phyloP scores from a whole-genome alignment of 805 yeast species.

The Gaillardinia entomophila region DNA sequence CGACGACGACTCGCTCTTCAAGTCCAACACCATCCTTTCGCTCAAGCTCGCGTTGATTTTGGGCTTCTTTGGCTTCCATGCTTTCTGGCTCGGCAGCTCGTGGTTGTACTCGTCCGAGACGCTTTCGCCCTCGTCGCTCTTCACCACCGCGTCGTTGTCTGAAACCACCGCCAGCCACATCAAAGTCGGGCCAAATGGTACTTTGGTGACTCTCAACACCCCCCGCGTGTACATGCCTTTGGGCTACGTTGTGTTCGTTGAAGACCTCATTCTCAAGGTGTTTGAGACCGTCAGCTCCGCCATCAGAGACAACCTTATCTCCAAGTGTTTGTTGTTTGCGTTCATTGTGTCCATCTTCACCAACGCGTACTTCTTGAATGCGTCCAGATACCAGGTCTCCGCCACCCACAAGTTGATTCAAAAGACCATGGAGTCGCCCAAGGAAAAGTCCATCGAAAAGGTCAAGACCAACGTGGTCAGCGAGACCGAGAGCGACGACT shows the following conservation, averaged over 20 bases:
- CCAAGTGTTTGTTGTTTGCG: constrained; percentile 68
- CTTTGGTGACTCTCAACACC: constrained; percentile 54
- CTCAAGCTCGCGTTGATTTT: constrained; percentile 58
- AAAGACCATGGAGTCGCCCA: constrained; percentile 21
- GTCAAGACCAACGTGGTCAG: constrained; percentile 1
- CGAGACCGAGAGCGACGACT: constrained; percentile 10
- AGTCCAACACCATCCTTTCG: constrained; percentile 36
- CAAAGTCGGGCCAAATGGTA: constrained; percentile 41
- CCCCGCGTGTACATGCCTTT: constrained; percentile 54
- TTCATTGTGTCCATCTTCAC: constrained; percentile 72
- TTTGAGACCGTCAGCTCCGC: constrained; percentile 57
- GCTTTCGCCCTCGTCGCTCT: constrained; percentile 4
- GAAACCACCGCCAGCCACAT: constrained; percentile 39
- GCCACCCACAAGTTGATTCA: constrained; percentile 36
- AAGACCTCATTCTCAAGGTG: constrained; percentile 50
- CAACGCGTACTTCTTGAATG: constrained; percentile 81
- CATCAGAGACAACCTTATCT: constrained; percentile 72
- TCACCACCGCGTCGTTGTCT: constrained; percentile 23
- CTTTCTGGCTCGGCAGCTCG: constrained; percentile 63
- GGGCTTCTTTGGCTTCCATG: constrained; percentile 56
- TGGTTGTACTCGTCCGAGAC: constrained; percentile 48
- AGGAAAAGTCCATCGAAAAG: not conserved
- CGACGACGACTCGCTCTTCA: constrained; percentile 17
- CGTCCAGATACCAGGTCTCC: constrained; percentile 63
- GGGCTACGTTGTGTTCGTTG: constrained; percentile 50